These are phyloP conservation scores for Quercus phellos DNA, from an alignment of 331 rosid genomes.

Conservation along the genomic window DNA sequence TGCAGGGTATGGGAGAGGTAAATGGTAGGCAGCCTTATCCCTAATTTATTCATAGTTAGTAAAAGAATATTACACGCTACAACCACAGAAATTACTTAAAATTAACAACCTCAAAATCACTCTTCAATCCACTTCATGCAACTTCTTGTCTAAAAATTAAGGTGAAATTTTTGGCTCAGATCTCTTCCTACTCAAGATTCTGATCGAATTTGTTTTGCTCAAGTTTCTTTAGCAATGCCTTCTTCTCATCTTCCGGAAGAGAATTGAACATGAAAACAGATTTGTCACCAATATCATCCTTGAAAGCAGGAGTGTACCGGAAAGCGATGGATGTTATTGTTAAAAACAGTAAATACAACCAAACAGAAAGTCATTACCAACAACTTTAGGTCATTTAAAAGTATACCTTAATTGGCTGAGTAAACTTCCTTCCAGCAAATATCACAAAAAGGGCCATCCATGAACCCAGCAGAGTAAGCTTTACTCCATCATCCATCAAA, in stretches of 20 bases:
- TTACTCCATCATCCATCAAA: slow-evolving; percentile 74
- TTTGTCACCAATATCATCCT: slow-evolving; percentile 96
- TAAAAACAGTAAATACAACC: neutral
- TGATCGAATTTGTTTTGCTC: slow-evolving; percentile 41
- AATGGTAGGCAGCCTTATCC: no score
- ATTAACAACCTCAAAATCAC: neutral
- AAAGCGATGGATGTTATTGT: neutral
- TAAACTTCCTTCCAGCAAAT: slow-evolving; percentile 89
- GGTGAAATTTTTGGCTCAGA: neutral
- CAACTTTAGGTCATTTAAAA: neutral
- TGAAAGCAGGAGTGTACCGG: slow-evolving; percentile 18
- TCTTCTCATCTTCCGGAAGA: slow-evolving; percentile 56
- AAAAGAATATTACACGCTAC: neutral
- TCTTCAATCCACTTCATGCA: neutral
- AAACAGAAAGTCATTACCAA: neutral
- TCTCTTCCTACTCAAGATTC: neutral
- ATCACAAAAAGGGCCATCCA: slow-evolving; percentile 74
- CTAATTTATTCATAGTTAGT: neutral
- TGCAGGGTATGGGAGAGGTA: no score
- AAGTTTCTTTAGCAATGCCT: slow-evolving; percentile 57
- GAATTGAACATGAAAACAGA: slow-evolving; percentile 81
- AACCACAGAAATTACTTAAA: neutral
- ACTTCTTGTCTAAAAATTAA: neutral
- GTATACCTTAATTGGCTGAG: slow-evolving; percentile 82
- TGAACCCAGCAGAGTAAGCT: slow-evolving; percentile 55